Evolutionary conservation across 202 grass and related monocot genomes (phyloP).

Genomic region (Miscanthus sacchariflorus): DNA sequence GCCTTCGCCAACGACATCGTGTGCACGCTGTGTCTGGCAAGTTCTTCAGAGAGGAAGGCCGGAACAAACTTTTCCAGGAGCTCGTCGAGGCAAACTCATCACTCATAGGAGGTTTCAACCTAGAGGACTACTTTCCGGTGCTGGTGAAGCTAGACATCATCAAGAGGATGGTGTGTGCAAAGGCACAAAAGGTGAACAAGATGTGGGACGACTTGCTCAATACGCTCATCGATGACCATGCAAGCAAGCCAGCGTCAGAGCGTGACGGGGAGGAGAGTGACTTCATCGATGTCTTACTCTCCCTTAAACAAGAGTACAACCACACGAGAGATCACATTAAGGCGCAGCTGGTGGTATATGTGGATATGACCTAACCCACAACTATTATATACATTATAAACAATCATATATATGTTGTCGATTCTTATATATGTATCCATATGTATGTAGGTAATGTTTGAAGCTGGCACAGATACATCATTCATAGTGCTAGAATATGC

Average conservation of each 20-base stretch:
- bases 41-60: constrained; percentile 30
- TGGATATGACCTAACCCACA: not conserved
- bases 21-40: constrained; percentile 48
- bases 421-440: not conserved
- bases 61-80: constrained; percentile 30
- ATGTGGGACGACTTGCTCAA: constrained; percentile 45
- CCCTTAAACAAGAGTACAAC: not conserved
- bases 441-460: constrained; percentile 32
- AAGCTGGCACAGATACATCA: constrained; percentile 36
- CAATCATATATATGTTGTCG: not conserved
- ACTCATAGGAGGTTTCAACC: not conserved
- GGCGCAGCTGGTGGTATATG: not conserved
- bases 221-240: constrained; percentile 48
- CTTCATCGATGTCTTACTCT: constrained; percentile 35
- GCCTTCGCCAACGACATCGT: constrained; percentile 33
- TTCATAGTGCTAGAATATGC: not conserved
- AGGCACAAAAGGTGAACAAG: not conserved
- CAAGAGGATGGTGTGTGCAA: not conserved
- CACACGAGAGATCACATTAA: constrained; percentile 25
- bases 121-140: constrained; percentile 52
- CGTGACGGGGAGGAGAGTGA: not conserved
- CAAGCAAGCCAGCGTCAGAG: not conserved
- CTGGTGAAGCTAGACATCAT: not conserved
- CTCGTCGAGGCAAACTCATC: constrained; percentile 1
- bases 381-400: not conserved